Base-by-base conservation (phyloP, 2,329 filamentous ascomycete genomes). In the Exophiala sp. region DNA sequence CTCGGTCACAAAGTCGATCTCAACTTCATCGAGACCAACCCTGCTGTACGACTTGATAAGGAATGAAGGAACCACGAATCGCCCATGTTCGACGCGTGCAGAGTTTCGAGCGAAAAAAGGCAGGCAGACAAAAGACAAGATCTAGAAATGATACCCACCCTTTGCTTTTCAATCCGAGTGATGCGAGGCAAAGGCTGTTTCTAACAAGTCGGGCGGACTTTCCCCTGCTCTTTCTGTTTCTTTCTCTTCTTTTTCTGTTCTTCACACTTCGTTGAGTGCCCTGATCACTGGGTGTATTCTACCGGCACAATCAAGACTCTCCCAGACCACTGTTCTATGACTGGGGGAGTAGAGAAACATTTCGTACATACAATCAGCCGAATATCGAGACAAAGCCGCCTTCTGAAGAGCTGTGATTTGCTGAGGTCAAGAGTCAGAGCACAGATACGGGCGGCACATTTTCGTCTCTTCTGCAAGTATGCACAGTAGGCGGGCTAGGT, bases 1-100 rank as follows among this genome's bases (percentile, higher is more conserved):
- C 77, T 99, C 50, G 92, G 92, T 11, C 92, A 99, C 77, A 95
- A 96, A 78, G 91, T 96, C 39, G 91, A 97, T 74, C 75, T 97
- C 68, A 85, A 85, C 67, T 96, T 96, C 76, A 91, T 99, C 63
- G 87, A 95, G 77, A 85, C 80, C 63, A 96, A 95, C 73, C 86
- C 92, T 9, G 94, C 92, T 16, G 91, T 97, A 57, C 82, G 92
- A 71, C 77, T 97, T 69, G 89, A 95, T 65, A 92, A 91, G 77
- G 82, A 90, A 39, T 51, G 12, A 29, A 20, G 45, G 42, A 34
- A 44, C 18, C 49, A 18, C 16, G 41, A 34, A 11, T 24, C 24
- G 40, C 14, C 41, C 29, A 14, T 29, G 3, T 29, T 29, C 24
- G 4, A 3, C 24, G 5, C 24, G 24, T 29, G 24, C 7, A 29